phyloP scores from a whole-genome alignment of 495 filamentous ascomycete species.

The Annulohypoxylon stygium region DNA sequence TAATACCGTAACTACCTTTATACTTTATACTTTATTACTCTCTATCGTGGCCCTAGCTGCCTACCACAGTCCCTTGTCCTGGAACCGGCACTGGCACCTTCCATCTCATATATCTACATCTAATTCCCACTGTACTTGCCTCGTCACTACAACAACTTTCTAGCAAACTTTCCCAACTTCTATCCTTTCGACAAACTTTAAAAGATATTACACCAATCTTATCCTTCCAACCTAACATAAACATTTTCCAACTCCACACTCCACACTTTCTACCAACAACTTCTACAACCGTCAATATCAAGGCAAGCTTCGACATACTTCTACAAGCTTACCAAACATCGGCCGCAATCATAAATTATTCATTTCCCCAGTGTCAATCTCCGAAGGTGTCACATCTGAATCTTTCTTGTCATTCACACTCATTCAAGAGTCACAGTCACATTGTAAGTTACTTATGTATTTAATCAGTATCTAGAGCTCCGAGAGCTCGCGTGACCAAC shows the following conservation, averaged over 20 bases:
- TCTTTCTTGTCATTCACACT: not conserved
- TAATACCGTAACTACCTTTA: constrained; percentile 12
- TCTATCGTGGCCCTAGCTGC: constrained; percentile 13
- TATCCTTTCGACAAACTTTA: constrained; percentile 17
- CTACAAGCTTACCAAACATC: constrained; percentile 24
- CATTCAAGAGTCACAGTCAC: not conserved
- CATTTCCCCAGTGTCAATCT: constrained; percentile 6
- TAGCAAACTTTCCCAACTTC: constrained; percentile 8
- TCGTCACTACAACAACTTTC: constrained; percentile 21
- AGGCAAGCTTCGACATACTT: constrained; percentile 29
- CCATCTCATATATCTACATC: constrained; percentile 31
- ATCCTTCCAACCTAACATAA: not conserved
- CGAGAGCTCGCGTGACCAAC: not conserved
- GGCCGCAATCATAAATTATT: constrained; percentile 29
- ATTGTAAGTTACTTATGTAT: constrained; percentile 25
- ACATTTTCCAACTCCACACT: constrained; percentile 5
- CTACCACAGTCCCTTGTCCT: constrained; percentile 1
- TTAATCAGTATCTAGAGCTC: not conserved
- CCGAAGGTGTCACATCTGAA: not conserved
- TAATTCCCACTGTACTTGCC: constrained; percentile 6
- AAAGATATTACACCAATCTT: constrained; percentile 18
- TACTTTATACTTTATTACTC: constrained; percentile 5
- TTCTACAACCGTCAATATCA: constrained; percentile 15
- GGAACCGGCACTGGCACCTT: constrained; percentile 16
- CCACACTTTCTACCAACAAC: not conserved